Percentiles rank a stretch among this genome's conserved stretches.
Evolutionary conservation across 129 eudicot genomes (phyloP).

Genomic region (Glebionis coronaria): DNA sequence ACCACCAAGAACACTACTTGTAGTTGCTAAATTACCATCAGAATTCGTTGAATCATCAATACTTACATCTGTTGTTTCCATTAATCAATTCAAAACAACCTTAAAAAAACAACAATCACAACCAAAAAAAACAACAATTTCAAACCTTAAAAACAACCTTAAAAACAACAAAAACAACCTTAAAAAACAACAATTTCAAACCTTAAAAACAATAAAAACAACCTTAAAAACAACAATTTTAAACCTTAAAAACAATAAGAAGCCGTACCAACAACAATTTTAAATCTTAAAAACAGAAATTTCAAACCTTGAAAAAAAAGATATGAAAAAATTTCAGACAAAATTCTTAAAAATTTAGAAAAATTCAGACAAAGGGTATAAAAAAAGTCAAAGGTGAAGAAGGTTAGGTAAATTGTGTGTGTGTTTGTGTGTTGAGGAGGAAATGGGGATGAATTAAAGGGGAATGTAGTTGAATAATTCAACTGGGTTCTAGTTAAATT

Average conservation of each 20-base stretch:
- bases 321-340: conserved; percentile 1
- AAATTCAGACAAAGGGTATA: neutral
- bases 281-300: conserved; percentile 1
- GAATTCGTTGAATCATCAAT: conserved; percentile 16
- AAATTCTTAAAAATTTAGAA: neutral
- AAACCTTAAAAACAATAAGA: neutral
- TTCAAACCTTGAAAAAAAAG: too few species aligned
- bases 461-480: conserved; percentile 25
- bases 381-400: conserved; percentile 30
- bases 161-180: too few species aligned
- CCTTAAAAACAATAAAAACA: too few species aligned
- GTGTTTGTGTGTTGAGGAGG: conserved; percentile 12
- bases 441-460: conserved; percentile 29
- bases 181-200: too few species aligned
- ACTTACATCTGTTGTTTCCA: conserved; percentile 31
- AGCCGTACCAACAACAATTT: too few species aligned
- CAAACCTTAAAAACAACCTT: too few species aligned
- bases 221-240: too few species aligned
- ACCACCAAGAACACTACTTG: neutral
- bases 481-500: neutral
- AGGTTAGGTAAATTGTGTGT: conserved; percentile 17
- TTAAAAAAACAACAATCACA: too few species aligned
- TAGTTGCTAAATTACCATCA: too few species aligned
- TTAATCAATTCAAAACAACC: conserved; percentile 9
- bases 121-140: too few species aligned